phyloP scores from a whole-genome alignment of 1,284 basidiomycete genomes.

The Kwoniella shivajii region DNA sequence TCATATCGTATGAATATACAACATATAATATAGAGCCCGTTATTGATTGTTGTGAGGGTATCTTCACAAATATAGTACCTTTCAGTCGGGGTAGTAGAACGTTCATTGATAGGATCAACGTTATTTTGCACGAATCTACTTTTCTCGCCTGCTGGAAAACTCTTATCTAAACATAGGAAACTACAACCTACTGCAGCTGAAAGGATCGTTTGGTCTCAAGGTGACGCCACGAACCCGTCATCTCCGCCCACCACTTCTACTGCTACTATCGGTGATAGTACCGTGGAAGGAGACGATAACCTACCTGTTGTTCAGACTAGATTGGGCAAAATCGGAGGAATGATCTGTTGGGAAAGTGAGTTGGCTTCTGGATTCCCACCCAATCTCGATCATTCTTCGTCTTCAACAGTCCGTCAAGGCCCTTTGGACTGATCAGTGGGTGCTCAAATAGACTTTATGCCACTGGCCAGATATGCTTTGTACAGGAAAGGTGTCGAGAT shows the following conservation, averaged over 20 bases:
- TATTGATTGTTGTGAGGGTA: too few species aligned
- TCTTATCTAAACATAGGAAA: slow-evolving; percentile 70
- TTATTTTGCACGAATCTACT: slow-evolving; percentile 72
- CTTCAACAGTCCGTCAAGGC: background rate
- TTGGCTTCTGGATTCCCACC: background rate
- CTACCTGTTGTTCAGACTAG: slow-evolving; percentile 55
- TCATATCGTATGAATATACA: slow-evolving; percentile 3
- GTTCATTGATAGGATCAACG: slow-evolving; percentile 62
- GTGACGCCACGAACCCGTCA: slow-evolving; percentile 48
- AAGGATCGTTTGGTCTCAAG: slow-evolving; percentile 68
- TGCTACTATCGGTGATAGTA: slow-evolving; percentile 51
- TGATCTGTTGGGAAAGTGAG: slow-evolving; percentile 71
- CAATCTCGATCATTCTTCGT: background rate
- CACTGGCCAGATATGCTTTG: slow-evolving; percentile 56
- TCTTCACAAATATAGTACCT: slow-evolving; percentile 58
- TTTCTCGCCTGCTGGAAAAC: slow-evolving; percentile 62
- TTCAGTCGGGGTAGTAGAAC: slow-evolving; percentile 70
- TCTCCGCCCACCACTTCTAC: too few species aligned
- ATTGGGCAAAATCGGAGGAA: slow-evolving; percentile 59
- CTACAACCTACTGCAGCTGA: slow-evolving; percentile 70
- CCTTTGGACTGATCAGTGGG: background rate
- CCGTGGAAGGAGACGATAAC: slow-evolving; percentile 31
- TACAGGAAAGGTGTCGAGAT: slow-evolving; percentile 47
- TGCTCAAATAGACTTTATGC: slow-evolving; percentile 64
- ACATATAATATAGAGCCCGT: too few species aligned